Conservation (phyloP, 192 early-diverging fungal species). For the Obelidium mucronatum region DNA sequence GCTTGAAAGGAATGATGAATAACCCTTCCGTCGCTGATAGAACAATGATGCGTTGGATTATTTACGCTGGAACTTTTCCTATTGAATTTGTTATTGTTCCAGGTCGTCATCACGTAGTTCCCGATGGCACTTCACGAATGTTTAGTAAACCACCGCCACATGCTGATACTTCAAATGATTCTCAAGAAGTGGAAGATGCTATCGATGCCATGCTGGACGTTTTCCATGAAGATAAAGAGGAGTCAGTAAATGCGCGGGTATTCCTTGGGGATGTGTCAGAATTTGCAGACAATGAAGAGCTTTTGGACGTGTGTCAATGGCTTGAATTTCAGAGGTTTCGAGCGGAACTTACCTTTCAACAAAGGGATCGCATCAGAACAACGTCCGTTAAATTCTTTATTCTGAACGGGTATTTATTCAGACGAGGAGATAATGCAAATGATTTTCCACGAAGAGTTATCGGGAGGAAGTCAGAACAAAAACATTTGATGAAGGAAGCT, state of each 20-base stretch:
- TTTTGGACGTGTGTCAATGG: neutral
- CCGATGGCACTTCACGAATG: constrained; percentile 2
- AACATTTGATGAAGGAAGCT: neutral
- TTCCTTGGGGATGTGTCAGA: neutral
- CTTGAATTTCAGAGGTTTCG: neutral
- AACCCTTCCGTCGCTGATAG: neutral
- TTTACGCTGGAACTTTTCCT: neutral
- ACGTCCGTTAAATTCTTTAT: neutral
- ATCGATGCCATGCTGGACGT: constrained; percentile 2
- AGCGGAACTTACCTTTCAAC: neutral
- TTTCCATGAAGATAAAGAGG: neutral
- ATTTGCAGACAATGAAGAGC: neutral
- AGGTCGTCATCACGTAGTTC: neutral
- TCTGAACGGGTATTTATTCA: neutral
- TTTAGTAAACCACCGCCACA: constrained; percentile 2
- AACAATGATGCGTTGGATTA: neutral
- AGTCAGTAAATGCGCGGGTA: neutral
- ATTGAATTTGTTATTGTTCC: neutral
- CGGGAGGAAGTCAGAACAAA: neutral
- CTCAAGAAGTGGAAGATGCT: neutral
- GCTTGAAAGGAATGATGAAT: constrained; percentile 1
- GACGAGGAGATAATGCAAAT: neutral
- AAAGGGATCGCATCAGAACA: neutral
- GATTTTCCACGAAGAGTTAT: neutral
- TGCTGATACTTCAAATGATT: neutral